These are phyloP conservation scores for Chalciporus sphaerocephalus DNA, from an alignment of 768 basidiomycete species.

Conservation along the genomic window DNA sequence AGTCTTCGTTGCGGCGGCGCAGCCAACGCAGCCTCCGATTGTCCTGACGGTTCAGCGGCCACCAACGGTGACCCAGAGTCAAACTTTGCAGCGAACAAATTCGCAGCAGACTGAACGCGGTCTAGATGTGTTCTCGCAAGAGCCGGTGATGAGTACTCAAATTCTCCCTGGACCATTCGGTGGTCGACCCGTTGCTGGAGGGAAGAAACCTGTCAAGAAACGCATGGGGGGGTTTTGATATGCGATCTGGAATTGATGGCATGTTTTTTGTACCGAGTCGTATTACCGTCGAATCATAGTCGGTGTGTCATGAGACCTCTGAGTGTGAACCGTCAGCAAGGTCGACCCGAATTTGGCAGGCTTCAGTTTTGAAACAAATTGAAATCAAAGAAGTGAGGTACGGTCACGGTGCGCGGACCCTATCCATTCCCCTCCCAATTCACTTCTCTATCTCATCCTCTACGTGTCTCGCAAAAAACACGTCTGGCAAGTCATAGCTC, in stretches of 20 bases:
- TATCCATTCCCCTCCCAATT: conserved; percentile 15
- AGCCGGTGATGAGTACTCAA: conserved; percentile 60
- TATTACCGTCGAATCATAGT: too few species aligned
- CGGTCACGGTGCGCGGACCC: conserved; percentile 22
- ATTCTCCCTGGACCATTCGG: conserved; percentile 68
- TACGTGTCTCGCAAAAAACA: conserved; percentile 12
- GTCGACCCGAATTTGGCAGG: conserved; percentile 18
- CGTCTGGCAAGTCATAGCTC: conserved; percentile 14
- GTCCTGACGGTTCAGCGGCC: conserved; percentile 4
- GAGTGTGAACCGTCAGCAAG: background rate
- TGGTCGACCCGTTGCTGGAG: conserved; percentile 43
- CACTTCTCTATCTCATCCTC: conserved; percentile 17
- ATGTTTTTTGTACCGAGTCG: conserved; percentile 2
- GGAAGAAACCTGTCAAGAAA: conserved; percentile 58
- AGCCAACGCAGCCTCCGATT: conserved; percentile 20
- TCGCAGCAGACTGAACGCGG: conserved; percentile 15
- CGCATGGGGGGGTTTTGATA: conserved; percentile 70
- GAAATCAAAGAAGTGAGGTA: conserved; percentile 8
- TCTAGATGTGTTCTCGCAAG: conserved; percentile 34
- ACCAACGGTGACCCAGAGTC: conserved; percentile 6
- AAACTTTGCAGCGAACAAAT: conserved; percentile 12
- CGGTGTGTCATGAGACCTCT: background rate
- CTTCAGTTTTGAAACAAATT: conserved; percentile 8
- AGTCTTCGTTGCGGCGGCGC: conserved; percentile 31
- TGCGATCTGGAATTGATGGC: conserved; percentile 14